Evolutionary conservation across 2,329 filamentous ascomycete species (phyloP).

Genomic region (Acephala macrosclerotiorum): DNA sequence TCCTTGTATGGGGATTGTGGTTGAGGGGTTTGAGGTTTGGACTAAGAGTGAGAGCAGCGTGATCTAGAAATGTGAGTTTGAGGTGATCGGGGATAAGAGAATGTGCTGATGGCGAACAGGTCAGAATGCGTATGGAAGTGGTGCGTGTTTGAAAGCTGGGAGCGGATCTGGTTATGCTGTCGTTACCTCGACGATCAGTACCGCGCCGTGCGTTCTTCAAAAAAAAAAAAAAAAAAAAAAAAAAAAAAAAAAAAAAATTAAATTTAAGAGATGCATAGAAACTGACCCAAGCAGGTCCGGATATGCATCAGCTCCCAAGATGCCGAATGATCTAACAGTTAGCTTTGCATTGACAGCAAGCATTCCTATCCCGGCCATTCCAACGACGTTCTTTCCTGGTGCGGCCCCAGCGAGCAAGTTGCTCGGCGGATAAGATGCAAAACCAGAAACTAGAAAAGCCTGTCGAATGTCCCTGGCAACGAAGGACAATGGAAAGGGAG

Average conservation of each 20-base stretch:
- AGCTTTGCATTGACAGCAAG: constrained; percentile 29
- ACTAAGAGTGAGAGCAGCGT: constrained; percentile 52
- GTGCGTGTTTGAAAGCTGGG: constrained; percentile 48
- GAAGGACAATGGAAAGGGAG: constrained; percentile 4
- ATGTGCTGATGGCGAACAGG: not conserved
- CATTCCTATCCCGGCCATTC: constrained; percentile 38
- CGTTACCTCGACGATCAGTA: constrained; percentile 22
- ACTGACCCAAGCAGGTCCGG: constrained; percentile 27
- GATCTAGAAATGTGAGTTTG: constrained; percentile 50
- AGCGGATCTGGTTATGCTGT: constrained; percentile 14
- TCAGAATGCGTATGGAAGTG: constrained; percentile 55
- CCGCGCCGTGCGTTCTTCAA: constrained; percentile 18
- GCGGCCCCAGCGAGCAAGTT: constrained; percentile 27
- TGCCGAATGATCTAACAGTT: constrained; percentile 31
- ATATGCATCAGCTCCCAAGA: constrained; percentile 18
- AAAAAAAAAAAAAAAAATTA: no score
- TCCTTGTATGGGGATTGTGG: constrained; percentile 59
- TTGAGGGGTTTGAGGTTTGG: constrained; percentile 61
- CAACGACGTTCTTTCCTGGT: constrained; percentile 39
- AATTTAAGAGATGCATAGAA: no score
- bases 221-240: no score
- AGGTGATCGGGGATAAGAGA: not conserved
- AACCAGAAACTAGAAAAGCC: no score
- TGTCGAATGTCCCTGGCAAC: no score
- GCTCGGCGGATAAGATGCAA: not conserved